These are phyloP conservation scores for Murraya koenigii DNA, from an alignment of 345 rosid species.

Conservation along the genomic window DNA sequence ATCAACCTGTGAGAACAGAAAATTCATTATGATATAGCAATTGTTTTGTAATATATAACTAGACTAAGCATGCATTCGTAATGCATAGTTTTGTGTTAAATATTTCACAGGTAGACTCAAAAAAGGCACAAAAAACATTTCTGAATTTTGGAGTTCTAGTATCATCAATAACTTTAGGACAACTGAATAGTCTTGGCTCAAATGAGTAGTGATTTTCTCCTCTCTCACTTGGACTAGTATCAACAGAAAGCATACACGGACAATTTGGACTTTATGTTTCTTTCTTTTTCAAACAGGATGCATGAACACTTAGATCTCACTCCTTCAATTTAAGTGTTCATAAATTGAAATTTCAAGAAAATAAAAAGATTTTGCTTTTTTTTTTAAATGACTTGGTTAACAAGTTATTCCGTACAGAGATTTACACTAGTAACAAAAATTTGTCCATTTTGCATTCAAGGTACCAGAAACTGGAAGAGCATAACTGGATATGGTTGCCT, in stretches of 20 bases:
- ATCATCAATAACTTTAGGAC: neutral
- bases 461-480: conserved; percentile 2
- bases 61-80: neutral
- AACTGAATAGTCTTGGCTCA: neutral
- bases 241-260: neutral
- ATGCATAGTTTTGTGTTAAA: neutral
- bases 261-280: neutral
- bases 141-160: neutral
- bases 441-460: neutral
- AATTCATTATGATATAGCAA: neutral
- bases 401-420: neutral
- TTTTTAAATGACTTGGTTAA: neutral
- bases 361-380: neutral
- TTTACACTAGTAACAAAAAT: neutral
- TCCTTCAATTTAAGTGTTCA: neutral
- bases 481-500: neutral
- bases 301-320: neutral
- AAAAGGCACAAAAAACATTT: neutral
- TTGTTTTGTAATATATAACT: neutral
- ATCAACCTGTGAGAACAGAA: conserved; percentile 62
- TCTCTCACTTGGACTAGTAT: neutral
- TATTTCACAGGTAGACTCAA: neutral
- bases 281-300: neutral
- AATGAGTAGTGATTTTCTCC: neutral
- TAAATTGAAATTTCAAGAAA: neutral